phyloP scores from a whole-genome alignment of 1,284 basidiomycete species.

The Leccinum cinnamomeum region DNA sequence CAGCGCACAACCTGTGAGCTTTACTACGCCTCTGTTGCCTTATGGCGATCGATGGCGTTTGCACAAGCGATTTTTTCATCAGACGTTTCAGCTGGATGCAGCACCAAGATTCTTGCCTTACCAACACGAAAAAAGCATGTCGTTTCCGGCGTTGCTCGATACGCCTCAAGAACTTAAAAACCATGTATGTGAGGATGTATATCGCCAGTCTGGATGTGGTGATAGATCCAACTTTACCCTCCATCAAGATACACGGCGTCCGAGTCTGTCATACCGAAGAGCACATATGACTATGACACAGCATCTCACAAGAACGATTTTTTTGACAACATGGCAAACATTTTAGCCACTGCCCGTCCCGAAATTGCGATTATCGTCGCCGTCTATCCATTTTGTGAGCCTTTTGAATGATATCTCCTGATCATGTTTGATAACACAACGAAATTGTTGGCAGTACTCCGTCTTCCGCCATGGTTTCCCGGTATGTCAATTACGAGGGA shows the following conservation, averaged over 20 bases:
- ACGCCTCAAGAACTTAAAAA: slow-evolving; percentile 8
- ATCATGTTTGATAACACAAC: background rate
- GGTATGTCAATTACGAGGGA: slow-evolving; percentile 7
- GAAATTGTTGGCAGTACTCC: background rate
- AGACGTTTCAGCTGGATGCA: background rate
- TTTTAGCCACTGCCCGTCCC: slow-evolving; percentile 5
- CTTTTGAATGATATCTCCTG: background rate
- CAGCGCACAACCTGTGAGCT: background rate
- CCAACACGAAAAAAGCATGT: slow-evolving; percentile 14
- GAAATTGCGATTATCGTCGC: background rate
- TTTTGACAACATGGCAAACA: background rate
- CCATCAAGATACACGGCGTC: background rate
- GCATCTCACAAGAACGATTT: slow-evolving; percentile 11
- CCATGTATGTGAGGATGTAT: slow-evolving; percentile 13
- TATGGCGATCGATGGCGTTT: background rate
- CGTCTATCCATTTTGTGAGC: slow-evolving; percentile 5
- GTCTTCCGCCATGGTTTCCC: slow-evolving; percentile 23
- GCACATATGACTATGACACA: slow-evolving; percentile 20
- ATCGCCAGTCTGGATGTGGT: background rate
- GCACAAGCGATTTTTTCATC: background rate
- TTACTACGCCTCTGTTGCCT: background rate
- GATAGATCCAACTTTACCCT: background rate
- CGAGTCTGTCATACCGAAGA: slow-evolving; percentile 11
- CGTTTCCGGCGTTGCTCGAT: slow-evolving; percentile 11
- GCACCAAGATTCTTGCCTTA: slow-evolving; percentile 2